phyloP scores from a whole-genome alignment of 2,329 filamentous ascomycete genomes.

The Penicillium sp. region DNA sequence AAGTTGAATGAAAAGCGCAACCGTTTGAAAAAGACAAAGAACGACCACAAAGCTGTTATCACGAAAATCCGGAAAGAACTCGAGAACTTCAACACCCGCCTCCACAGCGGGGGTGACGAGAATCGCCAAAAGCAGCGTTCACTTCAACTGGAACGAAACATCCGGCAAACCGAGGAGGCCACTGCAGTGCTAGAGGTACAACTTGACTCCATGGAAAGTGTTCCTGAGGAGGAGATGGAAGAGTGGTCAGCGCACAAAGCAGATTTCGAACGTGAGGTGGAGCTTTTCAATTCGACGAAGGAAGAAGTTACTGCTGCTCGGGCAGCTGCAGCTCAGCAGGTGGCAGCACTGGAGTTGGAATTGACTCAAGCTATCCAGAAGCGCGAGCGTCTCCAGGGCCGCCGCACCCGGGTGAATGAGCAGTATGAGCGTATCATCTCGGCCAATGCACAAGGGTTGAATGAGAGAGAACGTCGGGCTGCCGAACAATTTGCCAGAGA shows the following conservation, averaged over 20 bases:
- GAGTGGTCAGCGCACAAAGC: constrained; percentile 55
- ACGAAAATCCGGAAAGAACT: constrained; percentile 62
- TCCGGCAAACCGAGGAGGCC: constrained; percentile 63
- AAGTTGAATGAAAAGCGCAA: constrained; percentile 61
- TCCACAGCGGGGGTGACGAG: constrained; percentile 61
- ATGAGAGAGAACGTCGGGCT: constrained; percentile 53
- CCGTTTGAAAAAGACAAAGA: constrained; percentile 59
- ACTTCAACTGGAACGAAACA: constrained; percentile 62
- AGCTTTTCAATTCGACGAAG: constrained; percentile 52
- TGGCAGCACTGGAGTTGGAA: constrained; percentile 55
- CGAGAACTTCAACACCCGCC: constrained; percentile 57
- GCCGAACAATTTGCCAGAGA: constrained; percentile 49
- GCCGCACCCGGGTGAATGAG: constrained; percentile 59
- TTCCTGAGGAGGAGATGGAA: constrained; percentile 57
- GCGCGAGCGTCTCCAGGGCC: constrained; percentile 59
- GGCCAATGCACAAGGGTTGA: constrained; percentile 58
- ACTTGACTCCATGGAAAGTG: constrained; percentile 55
- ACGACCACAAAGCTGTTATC: constrained; percentile 60
- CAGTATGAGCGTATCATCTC: constrained; percentile 61
- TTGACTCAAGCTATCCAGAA: constrained; percentile 54
- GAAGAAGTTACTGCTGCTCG: constrained; percentile 54
- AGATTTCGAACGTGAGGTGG: constrained; percentile 55
- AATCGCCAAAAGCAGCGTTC: constrained; percentile 63
- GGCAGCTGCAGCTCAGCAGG: constrained; percentile 52
- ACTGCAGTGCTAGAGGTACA: constrained; percentile 55